Base-by-base conservation (phyloP, 306 rosid genomes). In the Parietaria judaica region DNA sequence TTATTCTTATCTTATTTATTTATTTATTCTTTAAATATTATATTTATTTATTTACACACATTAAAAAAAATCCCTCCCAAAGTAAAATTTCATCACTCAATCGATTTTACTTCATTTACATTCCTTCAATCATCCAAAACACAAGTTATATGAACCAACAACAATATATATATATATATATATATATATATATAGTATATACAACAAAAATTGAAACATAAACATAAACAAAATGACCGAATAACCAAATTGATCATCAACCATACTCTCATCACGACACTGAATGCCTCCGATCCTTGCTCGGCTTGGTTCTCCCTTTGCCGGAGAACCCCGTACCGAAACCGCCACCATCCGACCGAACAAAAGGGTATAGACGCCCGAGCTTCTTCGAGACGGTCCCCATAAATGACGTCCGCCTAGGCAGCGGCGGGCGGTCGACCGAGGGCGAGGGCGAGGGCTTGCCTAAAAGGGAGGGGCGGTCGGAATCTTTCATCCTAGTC, bases 261-360 rank as follows among this genome's bases (percentile, higher is more conserved):
- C 31, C 31, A 23, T 23, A 23, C 31, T 23, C 31, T 23, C 31
- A 23, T 88, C 75, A 94, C 17, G 99, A 94, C 44, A 89, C 74
- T 7, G 99, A 94, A 68, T 94, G 97, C 46, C 99, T 88, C 58
- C 97, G 78, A 51, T 84, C 74, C 78, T 80, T 94, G 74, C 70
- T 68, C 11, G 91, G 83, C 68, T 73, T 86, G 16, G 78, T 63
- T 14, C 70, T 77, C 51, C 72, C 77, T 83, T 79, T 94, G 50
- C 14, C 45, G 9, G 9, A 60, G 62, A 74, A 37, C 31, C 31
- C 31, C 44, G 79, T 67, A 3, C 75, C 3, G 51, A 72, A n/a
- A n/a, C 14, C 14, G 10, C 53, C 12, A 38, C 97, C 87, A 46
- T 86, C 92, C 5, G 78, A 61, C 7, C 96, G 89, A n/a, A 76